Evolutionary conservation across 2,329 filamentous ascomycete species (phyloP).

Genomic region (Aphanocladium album): DNA sequence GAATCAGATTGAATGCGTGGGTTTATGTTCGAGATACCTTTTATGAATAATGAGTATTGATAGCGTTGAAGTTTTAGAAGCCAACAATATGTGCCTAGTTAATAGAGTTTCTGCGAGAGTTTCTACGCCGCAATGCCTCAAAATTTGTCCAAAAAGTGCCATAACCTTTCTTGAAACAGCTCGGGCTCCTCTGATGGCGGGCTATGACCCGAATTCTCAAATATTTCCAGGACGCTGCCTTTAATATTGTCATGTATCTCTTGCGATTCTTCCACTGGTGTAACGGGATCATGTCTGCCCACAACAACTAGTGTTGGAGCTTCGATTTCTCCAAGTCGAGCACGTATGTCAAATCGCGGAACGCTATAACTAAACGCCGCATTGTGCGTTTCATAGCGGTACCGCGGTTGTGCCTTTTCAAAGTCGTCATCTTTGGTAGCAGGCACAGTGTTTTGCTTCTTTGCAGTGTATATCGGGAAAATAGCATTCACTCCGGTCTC

Average conservation of each 20-base stretch:
- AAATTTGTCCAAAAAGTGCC: slow-evolving; percentile 6
- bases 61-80: not conserved
- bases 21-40: not conserved
- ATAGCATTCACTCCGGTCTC: slow-evolving; percentile 17
- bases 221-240: slow-evolving; percentile 18
- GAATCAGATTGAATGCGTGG: too few relatives aligned
- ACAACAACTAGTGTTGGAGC: slow-evolving; percentile 19
- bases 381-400: slow-evolving; percentile 21
- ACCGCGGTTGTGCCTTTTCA: not conserved
- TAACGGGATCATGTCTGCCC: slow-evolving; percentile 20
- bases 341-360: slow-evolving; percentile 20
- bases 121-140: not conserved
- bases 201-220: slow-evolving; percentile 21
- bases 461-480: slow-evolving; percentile 17
- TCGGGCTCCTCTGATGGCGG: slow-evolving; percentile 19
- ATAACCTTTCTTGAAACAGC: slow-evolving; percentile 14
- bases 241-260: slow-evolving; percentile 17
- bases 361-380: slow-evolving; percentile 19
- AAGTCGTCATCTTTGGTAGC: not conserved
- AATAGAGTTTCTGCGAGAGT: not conserved
- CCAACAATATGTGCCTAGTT: not conserved
- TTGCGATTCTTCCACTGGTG: slow-evolving; percentile 18
- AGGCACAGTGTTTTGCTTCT: not conserved
- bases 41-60: not conserved
- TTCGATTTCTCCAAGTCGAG: slow-evolving; percentile 15